Percentiles rank a stretch among this genome's conserved stretches.
Conservation (phyloP, 352 stramenopile genomes). For the Phytophthora nicotianae region DNA sequence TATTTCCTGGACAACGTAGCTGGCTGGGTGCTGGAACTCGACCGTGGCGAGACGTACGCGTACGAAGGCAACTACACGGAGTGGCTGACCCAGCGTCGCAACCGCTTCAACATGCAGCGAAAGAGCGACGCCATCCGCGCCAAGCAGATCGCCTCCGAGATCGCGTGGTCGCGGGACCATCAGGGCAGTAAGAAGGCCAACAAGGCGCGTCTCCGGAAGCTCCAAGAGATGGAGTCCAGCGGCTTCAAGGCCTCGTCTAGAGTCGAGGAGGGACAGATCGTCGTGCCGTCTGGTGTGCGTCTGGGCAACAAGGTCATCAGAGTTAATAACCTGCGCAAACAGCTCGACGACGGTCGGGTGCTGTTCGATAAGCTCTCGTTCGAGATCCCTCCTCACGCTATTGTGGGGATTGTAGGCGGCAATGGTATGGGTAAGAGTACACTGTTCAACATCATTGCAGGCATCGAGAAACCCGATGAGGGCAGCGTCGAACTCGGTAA, state of each 20-base stretch:
- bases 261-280: constrained; percentile 87
- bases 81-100: constrained; percentile 95
- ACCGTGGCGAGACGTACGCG: constrained; percentile 95
- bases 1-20: constrained; percentile 99
- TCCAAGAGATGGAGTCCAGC: constrained; percentile 90
- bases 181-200: constrained; percentile 85
- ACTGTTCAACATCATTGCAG: constrained; percentile 96
- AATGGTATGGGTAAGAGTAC: constrained; percentile 98
- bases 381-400: constrained; percentile 94
- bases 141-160: constrained; percentile 93
- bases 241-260: constrained; percentile 56
- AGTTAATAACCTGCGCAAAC: constrained; percentile 75
- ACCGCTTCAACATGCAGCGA: constrained; percentile 95
- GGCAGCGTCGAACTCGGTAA: constrained; percentile 78
- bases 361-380: constrained; percentile 96
- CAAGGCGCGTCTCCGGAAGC: constrained; percentile 93
- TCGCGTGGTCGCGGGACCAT: constrained; percentile 94
- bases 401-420: constrained; percentile 97
- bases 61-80: constrained; percentile 99
- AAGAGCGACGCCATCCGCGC: constrained; percentile 89
- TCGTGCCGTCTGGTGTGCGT: constrained; percentile 92
- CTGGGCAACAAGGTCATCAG: constrained; percentile 94
- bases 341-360: constrained; percentile 70
- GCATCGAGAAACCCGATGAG: constrained; percentile 86
- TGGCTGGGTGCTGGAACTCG: constrained; percentile 97